These are phyloP conservation scores for Phaseolus coccineus DNA, from an alignment of 331 rosid genomes.

Conservation along the genomic window DNA sequence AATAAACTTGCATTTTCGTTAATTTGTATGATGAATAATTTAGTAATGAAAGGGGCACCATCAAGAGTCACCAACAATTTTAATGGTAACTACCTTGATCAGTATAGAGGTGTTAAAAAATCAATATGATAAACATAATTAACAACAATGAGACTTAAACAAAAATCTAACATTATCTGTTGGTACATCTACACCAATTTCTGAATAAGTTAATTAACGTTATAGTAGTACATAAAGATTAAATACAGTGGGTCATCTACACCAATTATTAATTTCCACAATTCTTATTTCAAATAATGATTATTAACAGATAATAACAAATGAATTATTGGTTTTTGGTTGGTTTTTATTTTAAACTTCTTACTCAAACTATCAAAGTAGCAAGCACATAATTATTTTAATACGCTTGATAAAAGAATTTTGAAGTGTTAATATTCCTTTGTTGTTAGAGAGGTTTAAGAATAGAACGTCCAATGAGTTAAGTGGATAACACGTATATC, in stretches of 20 bases:
- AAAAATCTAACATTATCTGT: background rate
- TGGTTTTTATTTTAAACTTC: background rate
- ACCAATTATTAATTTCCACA: background rate
- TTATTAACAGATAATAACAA: background rate
- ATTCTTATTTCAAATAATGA: background rate
- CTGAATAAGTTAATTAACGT: background rate
- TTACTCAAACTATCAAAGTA: background rate
- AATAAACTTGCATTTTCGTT: background rate
- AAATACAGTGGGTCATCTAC: background rate
- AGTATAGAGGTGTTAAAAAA: too few relatives aligned
- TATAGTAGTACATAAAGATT: background rate
- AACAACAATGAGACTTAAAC: background rate
- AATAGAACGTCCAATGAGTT: conserved; percentile 10
- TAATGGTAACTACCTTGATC: background rate
- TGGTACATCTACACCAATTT: background rate
- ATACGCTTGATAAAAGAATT: too few relatives aligned
- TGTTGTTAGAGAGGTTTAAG: background rate
- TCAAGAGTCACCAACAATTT: background rate
- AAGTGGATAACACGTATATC: background rate
- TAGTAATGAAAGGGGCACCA: background rate
- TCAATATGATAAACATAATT: background rate
- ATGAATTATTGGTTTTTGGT: background rate
- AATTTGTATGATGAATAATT: background rate
- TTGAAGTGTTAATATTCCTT: too few relatives aligned
- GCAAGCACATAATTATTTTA: too few relatives aligned